Conservation (phyloP, 345 rosid genomes). For the Barbarea vulgaris region DNA sequence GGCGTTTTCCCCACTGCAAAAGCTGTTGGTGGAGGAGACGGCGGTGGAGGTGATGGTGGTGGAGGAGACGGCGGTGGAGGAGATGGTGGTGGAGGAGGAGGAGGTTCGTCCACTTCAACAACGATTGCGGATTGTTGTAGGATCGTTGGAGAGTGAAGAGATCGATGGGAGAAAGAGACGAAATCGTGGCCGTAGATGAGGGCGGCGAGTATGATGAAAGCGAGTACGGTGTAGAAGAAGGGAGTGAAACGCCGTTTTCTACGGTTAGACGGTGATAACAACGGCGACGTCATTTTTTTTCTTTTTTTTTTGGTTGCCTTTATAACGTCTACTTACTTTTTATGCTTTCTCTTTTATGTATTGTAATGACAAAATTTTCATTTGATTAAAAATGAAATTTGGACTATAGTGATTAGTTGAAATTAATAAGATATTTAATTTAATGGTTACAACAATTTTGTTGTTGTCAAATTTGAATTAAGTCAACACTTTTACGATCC, state of each 20-base stretch:
- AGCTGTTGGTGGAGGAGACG: conserved; percentile 10
- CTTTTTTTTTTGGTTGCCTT: too few relatives aligned
- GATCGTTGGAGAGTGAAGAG: conserved; percentile 43
- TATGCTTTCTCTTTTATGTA: not conserved
- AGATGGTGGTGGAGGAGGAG: not conserved
- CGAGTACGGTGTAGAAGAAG: conserved; percentile 59
- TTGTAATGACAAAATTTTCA: not conserved
- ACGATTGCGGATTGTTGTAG: not conserved
- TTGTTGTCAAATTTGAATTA: not conserved
- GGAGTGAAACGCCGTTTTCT: conserved; percentile 69
- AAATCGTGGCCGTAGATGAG: conserved; percentile 71
- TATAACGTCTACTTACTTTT: not conserved
- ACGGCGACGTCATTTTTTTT: conserved; percentile 28
- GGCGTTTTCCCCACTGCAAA: conserved; percentile 47
- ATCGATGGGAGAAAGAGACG: conserved; percentile 53
- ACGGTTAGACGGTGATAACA: conserved; percentile 34
- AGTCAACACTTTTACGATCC: conserved; percentile 27
- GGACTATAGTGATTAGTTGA: not conserved
- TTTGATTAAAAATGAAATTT: conserved; percentile 12
- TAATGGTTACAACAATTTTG: not conserved
- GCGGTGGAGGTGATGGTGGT: not conserved
- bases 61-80: conserved; percentile 13
- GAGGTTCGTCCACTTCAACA: not conserved
- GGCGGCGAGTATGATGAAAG: conserved; percentile 62
- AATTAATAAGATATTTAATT: not conserved